Base-by-base conservation (phyloP, 1,139 yeast species). In the Blastobotrys ciferrii region DNA sequence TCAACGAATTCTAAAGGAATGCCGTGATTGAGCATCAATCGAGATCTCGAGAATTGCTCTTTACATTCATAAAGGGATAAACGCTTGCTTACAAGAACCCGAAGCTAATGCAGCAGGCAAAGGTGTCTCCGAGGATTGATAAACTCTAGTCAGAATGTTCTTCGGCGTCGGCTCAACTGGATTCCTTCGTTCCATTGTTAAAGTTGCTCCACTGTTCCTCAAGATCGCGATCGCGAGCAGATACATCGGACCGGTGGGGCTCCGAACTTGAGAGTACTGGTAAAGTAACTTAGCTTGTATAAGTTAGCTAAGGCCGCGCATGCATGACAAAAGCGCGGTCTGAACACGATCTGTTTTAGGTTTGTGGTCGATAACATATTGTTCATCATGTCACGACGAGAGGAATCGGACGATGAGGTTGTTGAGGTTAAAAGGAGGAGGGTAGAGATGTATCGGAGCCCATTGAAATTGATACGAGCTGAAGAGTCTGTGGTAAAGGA, bases 61-160 rank as follows among this genome's bases (percentile, higher is more conserved):
- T n/a, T n/a, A n/a, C n/a, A n/a, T n/a, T n/a, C n/a, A n/a, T n/a
- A n/a, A n/a, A n/a, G n/a, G n/a, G n/a, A n/a, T n/a, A n/a, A n/a
- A 18, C 7, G 17, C 2, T 3, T 12, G 51, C 64, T 44, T 52
- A 60, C 64, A 51, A 9, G 53, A 43, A 4, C 48, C 57, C 2
- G 64, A 53, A 7, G 63, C 60, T 43, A 52, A 17, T 2, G 59
- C 62, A 9, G 64, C 63, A 11, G 63, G 63, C 15, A 58, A 47
- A 11, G 64, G 64, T 1, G 63, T 59, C 43, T 58, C 52, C 7
- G 58, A 52, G 4, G 62, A 58, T 18, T 51, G 49, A 50, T 57
- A 54, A 13, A 57, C 30, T 17, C 14, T 36, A 9, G 11, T 36
- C 14, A 36, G 28, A 17, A 36, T 19, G 40, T 28, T 19, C 19